Evolutionary conservation across 768 basidiomycete genomes (phyloP).

Genomic region (Lyophyllum atratum): DNA sequence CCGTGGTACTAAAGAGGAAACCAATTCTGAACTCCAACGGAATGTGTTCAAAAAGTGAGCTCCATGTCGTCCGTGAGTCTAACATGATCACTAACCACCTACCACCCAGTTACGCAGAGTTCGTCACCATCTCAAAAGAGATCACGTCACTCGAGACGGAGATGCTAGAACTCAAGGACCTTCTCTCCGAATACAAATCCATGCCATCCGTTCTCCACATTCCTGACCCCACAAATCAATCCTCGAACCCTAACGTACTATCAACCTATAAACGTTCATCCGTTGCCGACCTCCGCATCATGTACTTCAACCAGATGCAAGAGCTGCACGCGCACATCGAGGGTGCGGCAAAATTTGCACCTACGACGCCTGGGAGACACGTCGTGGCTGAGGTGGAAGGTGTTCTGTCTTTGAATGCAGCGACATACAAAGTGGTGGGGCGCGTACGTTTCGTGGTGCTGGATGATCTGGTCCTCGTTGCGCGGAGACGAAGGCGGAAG

Average conservation of each 20-base stretch:
- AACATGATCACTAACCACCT: slow-evolving; percentile 3
- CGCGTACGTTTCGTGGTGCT: slow-evolving; percentile 88
- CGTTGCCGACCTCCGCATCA: slow-evolving; percentile 89
- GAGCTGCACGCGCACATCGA: slow-evolving; percentile 87
- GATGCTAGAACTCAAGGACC: slow-evolving; percentile 95
- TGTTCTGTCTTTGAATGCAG: slow-evolving; percentile 84
- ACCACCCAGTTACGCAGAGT: slow-evolving; percentile 84
- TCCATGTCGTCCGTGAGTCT: neutral
- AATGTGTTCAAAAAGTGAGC: slow-evolving; percentile 93
- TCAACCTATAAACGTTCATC: slow-evolving; percentile 75
- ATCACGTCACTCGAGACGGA: slow-evolving; percentile 96
- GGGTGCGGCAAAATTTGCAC: slow-evolving; percentile 93
- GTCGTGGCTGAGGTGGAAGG: slow-evolving; percentile 85
- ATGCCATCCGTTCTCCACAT: slow-evolving; percentile 94
- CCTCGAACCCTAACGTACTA: slow-evolving; percentile 41
- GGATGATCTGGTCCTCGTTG: slow-evolving; percentile 90
- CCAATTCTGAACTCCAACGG: slow-evolving; percentile 78
- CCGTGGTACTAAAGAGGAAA: slow-evolving; percentile 67
- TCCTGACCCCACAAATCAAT: slow-evolving; percentile 72
- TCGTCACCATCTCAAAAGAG: slow-evolving; percentile 95
- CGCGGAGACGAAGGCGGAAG: slow-evolving; percentile 70
- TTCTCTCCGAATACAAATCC: slow-evolving; percentile 92
- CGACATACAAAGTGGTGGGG: slow-evolving; percentile 91
- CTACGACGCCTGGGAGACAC: slow-evolving; percentile 88
- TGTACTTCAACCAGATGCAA: slow-evolving; percentile 96